Percentiles rank a stretch among this genome's conserved stretches.
These are phyloP conservation scores for Tuber umbilicatum DNA, from an alignment of 495 filamentous ascomycete genomes.

Conservation along the genomic window DNA sequence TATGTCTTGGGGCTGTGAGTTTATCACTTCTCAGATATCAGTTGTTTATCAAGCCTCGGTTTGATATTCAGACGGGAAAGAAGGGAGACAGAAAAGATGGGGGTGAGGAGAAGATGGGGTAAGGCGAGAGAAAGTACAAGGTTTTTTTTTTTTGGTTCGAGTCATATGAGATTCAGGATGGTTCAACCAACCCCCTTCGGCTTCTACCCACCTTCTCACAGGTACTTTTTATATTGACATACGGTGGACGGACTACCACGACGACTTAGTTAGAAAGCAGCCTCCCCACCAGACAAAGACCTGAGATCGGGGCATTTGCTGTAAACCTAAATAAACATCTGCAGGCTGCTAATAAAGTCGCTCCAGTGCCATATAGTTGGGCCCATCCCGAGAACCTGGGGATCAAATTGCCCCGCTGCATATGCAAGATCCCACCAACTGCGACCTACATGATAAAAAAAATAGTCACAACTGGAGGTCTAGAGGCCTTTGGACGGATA, in stretches of 20 bases:
- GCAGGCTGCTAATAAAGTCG: constrained; percentile 18
- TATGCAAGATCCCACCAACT: constrained; percentile 35
- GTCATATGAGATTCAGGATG: constrained; percentile 33
- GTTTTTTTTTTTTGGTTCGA: constrained; percentile 34
- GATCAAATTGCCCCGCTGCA: constrained; percentile 32
- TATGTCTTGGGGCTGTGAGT: constrained; percentile 11
- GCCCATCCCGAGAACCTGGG: constrained; percentile 33
- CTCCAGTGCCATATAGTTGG: constrained; percentile 31
- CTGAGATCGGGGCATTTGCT: constrained; percentile 11
- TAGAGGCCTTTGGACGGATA: constrained; percentile 31
- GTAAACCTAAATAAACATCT: constrained; percentile 21
- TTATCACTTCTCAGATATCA: constrained; percentile 36
- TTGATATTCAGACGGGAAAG: constrained; percentile 26
- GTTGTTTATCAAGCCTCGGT: constrained; percentile 39
- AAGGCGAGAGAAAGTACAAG: constrained; percentile 31
- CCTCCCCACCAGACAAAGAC: constrained; percentile 13
- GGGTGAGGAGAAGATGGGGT: constrained; percentile 35
- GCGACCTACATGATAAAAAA: constrained; percentile 25
- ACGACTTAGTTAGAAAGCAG: constrained; percentile 22
- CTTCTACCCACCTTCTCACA: constrained; percentile 28
- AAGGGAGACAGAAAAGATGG: constrained; percentile 29
- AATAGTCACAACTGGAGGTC: constrained; percentile 18
- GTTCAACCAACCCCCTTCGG: constrained; percentile 35
- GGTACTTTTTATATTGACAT: constrained; percentile 27
- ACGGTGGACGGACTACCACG: constrained; percentile 11